A percentile compares a stretch with the other conserved stretches of the same genome.
Evolutionary conservation across 345 rosid species (phyloP).

Genomic region (Cardamine occulta): DNA sequence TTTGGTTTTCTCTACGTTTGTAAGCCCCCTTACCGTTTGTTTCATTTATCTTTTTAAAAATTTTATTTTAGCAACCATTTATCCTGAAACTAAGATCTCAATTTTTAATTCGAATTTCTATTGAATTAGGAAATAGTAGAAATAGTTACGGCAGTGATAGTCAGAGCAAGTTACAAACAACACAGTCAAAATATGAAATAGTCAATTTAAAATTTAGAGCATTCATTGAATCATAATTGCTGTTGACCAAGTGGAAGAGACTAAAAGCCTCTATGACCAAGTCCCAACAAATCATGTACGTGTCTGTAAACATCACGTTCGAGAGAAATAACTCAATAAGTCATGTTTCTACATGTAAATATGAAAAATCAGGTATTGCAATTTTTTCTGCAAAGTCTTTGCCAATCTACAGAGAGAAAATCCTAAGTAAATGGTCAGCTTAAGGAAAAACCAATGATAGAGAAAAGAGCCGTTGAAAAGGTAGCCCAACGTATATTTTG

Average conservation of each 20-base stretch:
- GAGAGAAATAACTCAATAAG: neutral
- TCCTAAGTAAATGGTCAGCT: neutral
- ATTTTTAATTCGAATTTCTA: neutral
- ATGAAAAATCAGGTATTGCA: slow-evolving; percentile 3
- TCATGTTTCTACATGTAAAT: slow-evolving; percentile 14
- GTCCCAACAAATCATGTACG: slow-evolving; percentile 9
- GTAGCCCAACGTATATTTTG: neutral
- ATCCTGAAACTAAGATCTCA: neutral
- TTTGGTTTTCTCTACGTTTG: neutral
- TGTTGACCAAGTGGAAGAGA: slow-evolving; percentile 19
- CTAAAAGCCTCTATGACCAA: slow-evolving; percentile 4
- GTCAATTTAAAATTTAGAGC: neutral
- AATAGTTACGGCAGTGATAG: neutral
- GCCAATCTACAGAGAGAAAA: neutral
- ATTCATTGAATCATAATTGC: neutral
- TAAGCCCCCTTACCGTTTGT: neutral
- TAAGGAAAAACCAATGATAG: neutral
- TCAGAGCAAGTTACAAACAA: neutral
- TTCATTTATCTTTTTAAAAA: neutral
- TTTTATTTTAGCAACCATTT: neutral
- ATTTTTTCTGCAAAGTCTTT: neutral
- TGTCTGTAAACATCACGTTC: neutral
- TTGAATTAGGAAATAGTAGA: neutral
- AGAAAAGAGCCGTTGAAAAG: slow-evolving; percentile 2
- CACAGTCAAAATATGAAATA: neutral